These are phyloP conservation scores for Aphanomyces euteiches DNA, from an alignment of 352 stramenopile genomes.

Conservation along the genomic window DNA sequence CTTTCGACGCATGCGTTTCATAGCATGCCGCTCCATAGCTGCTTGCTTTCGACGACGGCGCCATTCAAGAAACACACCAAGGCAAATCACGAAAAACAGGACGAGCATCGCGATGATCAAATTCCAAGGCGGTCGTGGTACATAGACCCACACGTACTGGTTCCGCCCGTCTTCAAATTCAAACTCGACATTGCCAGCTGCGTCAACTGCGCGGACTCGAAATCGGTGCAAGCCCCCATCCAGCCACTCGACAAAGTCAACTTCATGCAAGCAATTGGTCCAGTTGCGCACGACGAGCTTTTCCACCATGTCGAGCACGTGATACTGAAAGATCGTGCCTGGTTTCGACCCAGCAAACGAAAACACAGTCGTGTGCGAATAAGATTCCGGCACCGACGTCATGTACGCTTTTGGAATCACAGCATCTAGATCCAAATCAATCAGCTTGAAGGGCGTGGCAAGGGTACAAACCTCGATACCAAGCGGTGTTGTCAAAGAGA, in stretches of 20 bases:
- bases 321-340: conserved; percentile 91
- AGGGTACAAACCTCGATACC: conserved; percentile 50
- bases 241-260: conserved; percentile 53
- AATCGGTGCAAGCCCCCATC: conserved; percentile 87
- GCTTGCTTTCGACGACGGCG: conserved; percentile 84
- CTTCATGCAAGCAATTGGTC: conserved; percentile 46
- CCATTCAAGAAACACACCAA: conserved; percentile 89
- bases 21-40: conserved; percentile 91
- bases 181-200: conserved; percentile 90
- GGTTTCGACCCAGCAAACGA: conserved; percentile 84
- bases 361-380: conserved; percentile 75
- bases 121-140: conserved; percentile 84
- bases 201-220: conserved; percentile 85
- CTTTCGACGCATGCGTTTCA: conserved; percentile 92
- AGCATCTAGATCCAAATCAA: conserved; percentile 34
- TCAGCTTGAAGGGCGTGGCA: not conserved
- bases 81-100: conserved; percentile 66
- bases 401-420: conserved; percentile 52
- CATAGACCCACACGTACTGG: conserved; percentile 91
- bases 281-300: conserved; percentile 79
- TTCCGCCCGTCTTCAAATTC: conserved; percentile 81
- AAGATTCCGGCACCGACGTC: conserved; percentile 44
- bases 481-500: conserved; percentile 82
- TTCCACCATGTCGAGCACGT: conserved; percentile 82
- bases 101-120: conserved; percentile 79